These are phyloP conservation scores for Lasiosphaeria ovina DNA, from an alignment of 495 filamentous ascomycete genomes.

Conservation along the genomic window DNA sequence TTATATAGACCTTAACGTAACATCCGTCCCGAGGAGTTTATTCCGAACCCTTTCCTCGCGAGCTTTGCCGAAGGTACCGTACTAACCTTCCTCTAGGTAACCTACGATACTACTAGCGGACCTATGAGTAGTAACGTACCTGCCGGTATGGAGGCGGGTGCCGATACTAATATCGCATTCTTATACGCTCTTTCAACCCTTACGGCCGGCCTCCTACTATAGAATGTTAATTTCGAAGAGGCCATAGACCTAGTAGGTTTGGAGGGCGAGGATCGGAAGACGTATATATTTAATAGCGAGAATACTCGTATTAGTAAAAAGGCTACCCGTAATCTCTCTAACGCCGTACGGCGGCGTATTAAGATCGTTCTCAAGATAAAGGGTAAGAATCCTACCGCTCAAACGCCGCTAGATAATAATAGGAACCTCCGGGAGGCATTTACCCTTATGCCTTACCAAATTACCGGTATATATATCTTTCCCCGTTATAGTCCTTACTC, in stretches of 20 bases:
- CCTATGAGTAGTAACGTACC: background rate
- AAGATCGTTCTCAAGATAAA: background rate
- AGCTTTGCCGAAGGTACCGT: background rate
- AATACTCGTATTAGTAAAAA: background rate
- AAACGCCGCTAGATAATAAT: background rate
- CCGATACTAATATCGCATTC: background rate
- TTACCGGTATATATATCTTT: background rate
- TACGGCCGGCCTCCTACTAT: background rate
- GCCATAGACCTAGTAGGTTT: background rate
- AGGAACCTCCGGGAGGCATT: background rate
- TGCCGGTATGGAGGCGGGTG: background rate
- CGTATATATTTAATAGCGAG: background rate
- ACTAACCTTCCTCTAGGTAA: background rate
- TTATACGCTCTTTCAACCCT: background rate
- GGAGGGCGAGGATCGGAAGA: background rate
- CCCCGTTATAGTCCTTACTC: background rate
- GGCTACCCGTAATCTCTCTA: background rate
- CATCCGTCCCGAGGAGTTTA: background rate
- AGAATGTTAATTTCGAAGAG: background rate
- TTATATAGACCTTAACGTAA: background rate
- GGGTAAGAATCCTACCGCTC: background rate
- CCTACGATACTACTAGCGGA: background rate
- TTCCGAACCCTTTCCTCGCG: background rate
- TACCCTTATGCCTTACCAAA: background rate
- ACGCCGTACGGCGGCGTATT: background rate